These are phyloP conservation scores for Metschnikowia aberdeeniae DNA, from an alignment of 805 yeast genomes.

Conservation along the genomic window DNA sequence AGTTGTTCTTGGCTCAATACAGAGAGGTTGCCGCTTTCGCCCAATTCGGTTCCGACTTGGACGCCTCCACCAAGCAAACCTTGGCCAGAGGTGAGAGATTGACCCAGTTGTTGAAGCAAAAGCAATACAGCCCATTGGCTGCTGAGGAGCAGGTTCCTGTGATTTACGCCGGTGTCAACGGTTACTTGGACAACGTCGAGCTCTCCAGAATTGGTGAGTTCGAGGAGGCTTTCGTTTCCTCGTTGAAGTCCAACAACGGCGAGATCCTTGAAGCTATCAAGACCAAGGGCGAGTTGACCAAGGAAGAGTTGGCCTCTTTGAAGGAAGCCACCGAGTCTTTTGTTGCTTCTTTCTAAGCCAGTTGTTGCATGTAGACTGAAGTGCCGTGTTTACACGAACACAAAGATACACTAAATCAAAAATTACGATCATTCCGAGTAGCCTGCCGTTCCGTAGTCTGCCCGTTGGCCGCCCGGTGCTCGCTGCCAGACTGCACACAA, in stretches of 20 bases:
- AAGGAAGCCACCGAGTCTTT: constrained; percentile 90
- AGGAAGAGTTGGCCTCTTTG: constrained; percentile 81
- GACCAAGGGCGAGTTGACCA: constrained; percentile 84
- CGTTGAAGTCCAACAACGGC: constrained; percentile 86
- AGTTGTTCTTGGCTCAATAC: constrained; percentile 99
- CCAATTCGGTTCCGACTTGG: constrained; percentile 99
- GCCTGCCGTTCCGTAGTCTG: no score
- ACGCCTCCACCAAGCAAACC: constrained; percentile 99
- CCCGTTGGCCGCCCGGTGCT: no score
- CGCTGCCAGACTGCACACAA: no score
- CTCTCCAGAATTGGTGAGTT: constrained; percentile 83
- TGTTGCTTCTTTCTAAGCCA: constrained; percentile 74
- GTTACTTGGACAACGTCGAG: constrained; percentile 88
- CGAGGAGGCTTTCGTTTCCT: constrained; percentile 88
- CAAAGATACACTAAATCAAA: constrained; percentile 18
- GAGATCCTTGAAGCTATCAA: constrained; percentile 80
- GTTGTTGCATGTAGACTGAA: constrained; percentile 16
- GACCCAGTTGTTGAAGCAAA: constrained; percentile 97
- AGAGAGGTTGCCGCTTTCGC: constrained; percentile 99
- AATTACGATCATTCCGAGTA: constrained; percentile 11
- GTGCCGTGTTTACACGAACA: constrained; percentile 14
- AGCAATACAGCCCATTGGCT: constrained; percentile 93
- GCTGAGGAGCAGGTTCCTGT: constrained; percentile 99
- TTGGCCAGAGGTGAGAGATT: constrained; percentile 99
- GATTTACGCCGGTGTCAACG: constrained; percentile 99